Evolutionary conservation across 2,329 filamentous ascomycete species (phyloP).

Genomic region (Emergomyces pasteurianus): DNA sequence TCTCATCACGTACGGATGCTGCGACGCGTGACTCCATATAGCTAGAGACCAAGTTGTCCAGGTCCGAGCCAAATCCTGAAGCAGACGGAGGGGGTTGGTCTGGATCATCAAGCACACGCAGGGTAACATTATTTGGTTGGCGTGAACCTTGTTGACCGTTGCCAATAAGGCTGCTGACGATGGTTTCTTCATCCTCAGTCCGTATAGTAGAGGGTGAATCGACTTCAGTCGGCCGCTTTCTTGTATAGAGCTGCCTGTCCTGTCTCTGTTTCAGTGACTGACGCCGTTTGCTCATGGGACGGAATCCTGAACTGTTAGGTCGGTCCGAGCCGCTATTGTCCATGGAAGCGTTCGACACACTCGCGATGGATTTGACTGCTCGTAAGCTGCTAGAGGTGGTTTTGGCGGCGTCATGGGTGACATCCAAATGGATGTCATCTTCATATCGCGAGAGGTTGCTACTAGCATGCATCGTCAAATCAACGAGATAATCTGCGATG

Average conservation of each 20-base stretch:
- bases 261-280: conserved; percentile 77
- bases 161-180: conserved; percentile 38
- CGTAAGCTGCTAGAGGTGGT: conserved; percentile 76
- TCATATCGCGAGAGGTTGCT: conserved; percentile 45
- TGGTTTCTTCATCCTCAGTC: conserved; percentile 49
- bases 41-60: conserved; percentile 67
- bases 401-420: conserved; percentile 47
- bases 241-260: conserved; percentile 79
- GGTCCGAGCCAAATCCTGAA: conserved; percentile 53
- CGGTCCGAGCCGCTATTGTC: conserved; percentile 47
- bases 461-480: conserved; percentile 92
- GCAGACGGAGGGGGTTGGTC: conserved; percentile 49
- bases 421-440: conserved; percentile 48
- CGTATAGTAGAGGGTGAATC: conserved; percentile 47
- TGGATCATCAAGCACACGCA: conserved; percentile 57
- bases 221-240: conserved; percentile 54
- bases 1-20: conserved; percentile 61
- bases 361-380: conserved; percentile 82
- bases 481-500: conserved; percentile 94
- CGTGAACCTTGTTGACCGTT: conserved; percentile 49
- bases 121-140: conserved; percentile 42
- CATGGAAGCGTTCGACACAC: conserved; percentile 62
- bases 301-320: conserved; percentile 44
- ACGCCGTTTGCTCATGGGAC: conserved; percentile 58
- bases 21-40: conserved; percentile 73